phyloP scores from a whole-genome alignment of 1,284 basidiomycete genomes.

The Ceratobasidium sp. region DNA sequence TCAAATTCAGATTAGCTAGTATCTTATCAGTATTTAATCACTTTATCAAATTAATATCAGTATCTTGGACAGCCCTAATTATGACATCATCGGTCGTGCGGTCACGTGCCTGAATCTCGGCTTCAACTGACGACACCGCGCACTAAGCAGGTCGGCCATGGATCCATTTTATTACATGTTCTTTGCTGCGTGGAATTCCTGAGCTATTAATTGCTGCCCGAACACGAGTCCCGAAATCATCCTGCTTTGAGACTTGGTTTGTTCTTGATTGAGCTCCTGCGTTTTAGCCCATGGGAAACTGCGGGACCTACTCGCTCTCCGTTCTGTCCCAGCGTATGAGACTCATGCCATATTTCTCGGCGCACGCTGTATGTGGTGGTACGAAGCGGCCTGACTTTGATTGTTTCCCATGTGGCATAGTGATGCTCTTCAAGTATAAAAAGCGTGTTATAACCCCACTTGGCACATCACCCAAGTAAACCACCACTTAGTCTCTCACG shows the following conservation, averaged over 20 bases:
- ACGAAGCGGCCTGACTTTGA: conserved; percentile 8
- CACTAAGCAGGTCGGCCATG: neutral
- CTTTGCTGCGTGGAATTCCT: neutral
- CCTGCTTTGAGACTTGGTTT: conserved; percentile 2
- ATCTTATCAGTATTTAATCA: too few relatives aligned
- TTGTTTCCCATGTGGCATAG: neutral
- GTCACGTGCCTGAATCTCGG: neutral
- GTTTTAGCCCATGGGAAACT: neutral
- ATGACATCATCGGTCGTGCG: neutral
- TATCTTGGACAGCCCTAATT: too few relatives aligned
- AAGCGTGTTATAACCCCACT: neutral
- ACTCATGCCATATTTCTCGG: neutral
- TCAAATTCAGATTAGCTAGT: too few relatives aligned
- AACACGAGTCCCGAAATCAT: neutral
- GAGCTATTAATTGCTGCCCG: conserved; percentile 8
- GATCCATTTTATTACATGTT: neutral
- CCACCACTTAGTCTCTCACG: conserved; percentile 1
- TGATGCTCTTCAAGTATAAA: neutral
- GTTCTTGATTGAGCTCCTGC: neutral
- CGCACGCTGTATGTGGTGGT: too few relatives aligned
- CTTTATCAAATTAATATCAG: too few relatives aligned
- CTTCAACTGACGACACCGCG: neutral
- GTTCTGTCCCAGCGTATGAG: conserved; percentile 4
- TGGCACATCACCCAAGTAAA: neutral
- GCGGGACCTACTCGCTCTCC: neutral